Evolutionary conservation across 177 flowering plant genomes (phyloP), one percentile per base, ranked within the genome.

Genomic region (Vitis hybrid): DNA sequence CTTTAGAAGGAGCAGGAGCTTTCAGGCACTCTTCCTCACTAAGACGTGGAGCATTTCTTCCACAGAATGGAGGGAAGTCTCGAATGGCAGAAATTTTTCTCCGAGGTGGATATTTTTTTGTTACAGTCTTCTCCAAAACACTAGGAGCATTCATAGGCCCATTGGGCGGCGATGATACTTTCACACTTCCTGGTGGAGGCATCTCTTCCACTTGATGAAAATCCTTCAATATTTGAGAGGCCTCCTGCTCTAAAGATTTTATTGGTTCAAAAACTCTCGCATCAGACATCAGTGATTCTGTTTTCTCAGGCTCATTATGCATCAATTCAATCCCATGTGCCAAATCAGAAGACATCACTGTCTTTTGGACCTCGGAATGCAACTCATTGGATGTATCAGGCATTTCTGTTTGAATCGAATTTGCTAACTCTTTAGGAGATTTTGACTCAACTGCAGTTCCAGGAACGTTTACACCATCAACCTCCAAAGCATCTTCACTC

Each of bases 51-150:
- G 76, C 83, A 76, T 84, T 80, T 60, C 77, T 75, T 57, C 94
- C 94, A 80, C 89, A 87, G 20, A 72, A 69, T 11, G 75, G 78
- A 71, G 99, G 96, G 67, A 87, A 94, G 73, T 88, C 87, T 53
- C 95, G 81, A 22, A 68, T 19, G 12, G 87, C 89, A 0, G 89
- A 87, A 55, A 90, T 73, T 69, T 78, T 84, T 80, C 87, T 83
- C 13, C 67, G 75, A 62, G 86, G 82, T 75, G 84, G 91, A 74
- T 75, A 85, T 13, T 76, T 79, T 53, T 67, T 75, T 10, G 60
- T 10, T 18, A 45, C 31, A 67, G 19, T 49, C 64, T 68, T 76
- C 64, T 66, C 68, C 69, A 51, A 2, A 69, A 68, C 56, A 71
- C 39, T 20, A 14, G 45, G 9, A 73, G 10, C 60, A 62, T 62